phyloP scores from a whole-genome alignment of 2,329 filamentous ascomycete species.

The Drechslerella coelobrocha region DNA sequence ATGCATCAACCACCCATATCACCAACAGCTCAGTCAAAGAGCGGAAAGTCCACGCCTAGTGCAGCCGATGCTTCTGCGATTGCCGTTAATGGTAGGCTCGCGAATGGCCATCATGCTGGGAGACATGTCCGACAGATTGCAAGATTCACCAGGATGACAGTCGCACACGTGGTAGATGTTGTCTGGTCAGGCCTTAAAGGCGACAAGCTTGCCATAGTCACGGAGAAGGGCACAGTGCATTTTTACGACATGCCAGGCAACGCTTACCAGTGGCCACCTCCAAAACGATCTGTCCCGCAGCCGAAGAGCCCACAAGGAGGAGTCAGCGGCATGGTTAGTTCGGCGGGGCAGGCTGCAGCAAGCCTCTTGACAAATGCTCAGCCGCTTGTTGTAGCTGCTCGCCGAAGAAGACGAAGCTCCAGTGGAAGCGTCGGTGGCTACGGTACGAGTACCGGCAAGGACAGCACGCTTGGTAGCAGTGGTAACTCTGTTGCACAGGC shows the following conservation, averaged over 20 bases:
- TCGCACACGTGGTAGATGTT: conserved; percentile 87
- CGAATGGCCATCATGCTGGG: conserved; percentile 58
- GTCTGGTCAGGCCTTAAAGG: conserved; percentile 83
- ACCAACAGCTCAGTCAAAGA: conserved; percentile 54
- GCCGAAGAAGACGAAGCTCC: conserved; percentile 60
- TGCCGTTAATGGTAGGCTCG: conserved; percentile 39
- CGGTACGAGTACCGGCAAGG: conserved; percentile 61
- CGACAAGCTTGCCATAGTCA: conserved; percentile 85
- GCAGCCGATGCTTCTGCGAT: conserved; percentile 34
- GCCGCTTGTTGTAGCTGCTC: conserved; percentile 72
- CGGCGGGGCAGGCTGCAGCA: conserved; percentile 67
- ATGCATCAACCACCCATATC: conserved; percentile 61
- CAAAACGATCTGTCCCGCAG: conserved; percentile 59
- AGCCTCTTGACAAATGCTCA: conserved; percentile 70
- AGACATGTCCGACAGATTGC: conserved; percentile 80
- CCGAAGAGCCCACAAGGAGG: conserved; percentile 51
- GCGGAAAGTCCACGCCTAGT: conserved; percentile 36
- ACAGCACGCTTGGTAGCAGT: conserved; percentile 59
- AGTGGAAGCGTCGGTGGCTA: conserved; percentile 51
- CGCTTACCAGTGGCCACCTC: conserved; percentile 86
- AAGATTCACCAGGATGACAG: conserved; percentile 87
- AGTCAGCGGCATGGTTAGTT: conserved; percentile 64
- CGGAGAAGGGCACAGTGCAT: conserved; percentile 93
- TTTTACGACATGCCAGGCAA: conserved; percentile 83
- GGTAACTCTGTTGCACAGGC: conserved; percentile 59